Conservation (phyloP, 129 eudicot genomes). For the Ambrosia trifida region DNA sequence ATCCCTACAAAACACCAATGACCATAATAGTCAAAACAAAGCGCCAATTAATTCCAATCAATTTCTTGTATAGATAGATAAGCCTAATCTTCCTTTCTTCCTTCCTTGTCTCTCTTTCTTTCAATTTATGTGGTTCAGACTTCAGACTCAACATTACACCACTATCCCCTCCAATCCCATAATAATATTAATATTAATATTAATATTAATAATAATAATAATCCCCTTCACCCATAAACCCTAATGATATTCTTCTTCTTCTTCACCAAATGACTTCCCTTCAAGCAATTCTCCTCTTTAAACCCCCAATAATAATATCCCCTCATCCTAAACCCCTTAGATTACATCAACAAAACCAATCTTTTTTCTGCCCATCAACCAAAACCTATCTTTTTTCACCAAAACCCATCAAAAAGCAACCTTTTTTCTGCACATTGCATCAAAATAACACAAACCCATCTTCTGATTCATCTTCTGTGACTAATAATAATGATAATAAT, state of each 20-base stretch:
- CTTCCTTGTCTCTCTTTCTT: background rate
- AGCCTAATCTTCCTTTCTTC: conserved; percentile 8
- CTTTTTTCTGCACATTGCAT: conserved; percentile 48
- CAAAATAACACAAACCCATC: conserved; percentile 42
- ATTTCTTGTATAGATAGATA: background rate
- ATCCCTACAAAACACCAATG: too few species aligned
- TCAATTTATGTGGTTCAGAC: conserved; percentile 9
- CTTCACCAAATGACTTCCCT: conserved; percentile 47
- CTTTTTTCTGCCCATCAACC: background rate
- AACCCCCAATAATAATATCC: conserved; percentile 41
- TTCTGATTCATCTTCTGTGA: conserved; percentile 30
- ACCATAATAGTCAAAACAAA: background rate
- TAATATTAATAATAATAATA: background rate
- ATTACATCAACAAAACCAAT: background rate
- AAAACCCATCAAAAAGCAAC: conserved; percentile 22
- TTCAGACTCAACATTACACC: background rate
- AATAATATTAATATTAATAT: too few species aligned
- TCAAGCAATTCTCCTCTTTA: conserved; percentile 59
- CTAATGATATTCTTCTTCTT: conserved; percentile 16
- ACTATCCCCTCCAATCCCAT: background rate
- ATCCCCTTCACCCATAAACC: conserved; percentile 5
- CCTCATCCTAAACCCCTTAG: conserved; percentile 14
- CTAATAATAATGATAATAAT: background rate
- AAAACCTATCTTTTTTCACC: background rate
- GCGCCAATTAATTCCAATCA: conserved; percentile 9